phyloP scores from a whole-genome alignment of 805 yeast species.

The Metschnikowia henanensis region DNA sequence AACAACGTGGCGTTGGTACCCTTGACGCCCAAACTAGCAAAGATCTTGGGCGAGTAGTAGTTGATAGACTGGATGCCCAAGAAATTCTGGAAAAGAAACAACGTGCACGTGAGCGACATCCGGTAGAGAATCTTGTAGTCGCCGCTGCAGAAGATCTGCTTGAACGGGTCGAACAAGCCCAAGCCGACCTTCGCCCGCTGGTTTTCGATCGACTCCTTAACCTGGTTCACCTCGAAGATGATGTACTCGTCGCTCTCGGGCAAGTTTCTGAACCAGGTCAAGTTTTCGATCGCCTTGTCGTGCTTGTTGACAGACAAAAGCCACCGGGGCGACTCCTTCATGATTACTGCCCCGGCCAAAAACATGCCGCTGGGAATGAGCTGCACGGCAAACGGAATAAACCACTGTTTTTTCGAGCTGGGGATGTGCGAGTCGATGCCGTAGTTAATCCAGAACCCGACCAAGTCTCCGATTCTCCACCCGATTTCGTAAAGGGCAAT shows the following conservation, averaged over 20 bases:
- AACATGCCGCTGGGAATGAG: constrained; percentile 38
- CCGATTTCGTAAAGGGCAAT: constrained; percentile 36
- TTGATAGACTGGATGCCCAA: constrained; percentile 42
- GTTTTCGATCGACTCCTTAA: constrained; percentile 31
- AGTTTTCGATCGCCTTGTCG: constrained; percentile 34
- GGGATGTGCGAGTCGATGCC: constrained; percentile 31
- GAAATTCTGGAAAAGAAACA: constrained; percentile 39
- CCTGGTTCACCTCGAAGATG: constrained; percentile 36
- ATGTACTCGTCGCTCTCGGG: constrained; percentile 36
- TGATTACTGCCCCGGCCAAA: constrained; percentile 30
- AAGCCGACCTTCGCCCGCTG: constrained; percentile 31
- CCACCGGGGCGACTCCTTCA: constrained; percentile 41
- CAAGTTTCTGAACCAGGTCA: constrained; percentile 35
- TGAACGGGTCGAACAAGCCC: constrained; percentile 35
- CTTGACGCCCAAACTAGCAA: constrained; percentile 35
- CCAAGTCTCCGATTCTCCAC: constrained; percentile 41
- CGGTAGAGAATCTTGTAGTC: constrained; percentile 28
- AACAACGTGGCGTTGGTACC: constrained; percentile 39
- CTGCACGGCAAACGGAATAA: constrained; percentile 41
- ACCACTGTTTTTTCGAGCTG: constrained; percentile 32
- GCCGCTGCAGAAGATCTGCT: constrained; percentile 28
- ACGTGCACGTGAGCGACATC: constrained; percentile 31
- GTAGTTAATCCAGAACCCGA: constrained; percentile 39
- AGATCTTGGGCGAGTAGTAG: constrained; percentile 39
- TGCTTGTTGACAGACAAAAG: constrained; percentile 29